Evolutionary conservation across 202 grass and related monocot genomes (phyloP), one percentile per base, ranked within the genome.

Genomic region (Setaria italica): DNA sequence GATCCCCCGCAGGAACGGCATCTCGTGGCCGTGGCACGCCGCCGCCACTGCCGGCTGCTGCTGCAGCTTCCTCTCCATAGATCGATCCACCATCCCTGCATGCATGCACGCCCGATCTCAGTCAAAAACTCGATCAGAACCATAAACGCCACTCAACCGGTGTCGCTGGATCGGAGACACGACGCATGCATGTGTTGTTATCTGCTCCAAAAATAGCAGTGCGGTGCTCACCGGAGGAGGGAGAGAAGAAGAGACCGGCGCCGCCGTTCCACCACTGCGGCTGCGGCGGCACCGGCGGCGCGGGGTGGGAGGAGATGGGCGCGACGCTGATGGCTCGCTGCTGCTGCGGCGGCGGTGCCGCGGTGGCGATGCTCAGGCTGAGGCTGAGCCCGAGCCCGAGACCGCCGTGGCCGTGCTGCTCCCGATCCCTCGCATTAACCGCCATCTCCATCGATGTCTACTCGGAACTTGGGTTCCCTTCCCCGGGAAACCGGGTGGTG

Each of bases 1-100:
- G 78, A 94, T 95, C 71, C 93, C 95, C 6, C 93, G 80, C 66
- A 92, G 88, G 66, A 87, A 67, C 62, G 89, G 86, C 89, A 86
- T 89, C 71, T 86, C 87, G 41, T 80, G 68, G 42, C 41, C 17
- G 85, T 80, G 53, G 78, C 72, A 81, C 72, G 78, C 88, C 29
- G 75, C 4, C 39, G 19, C 8, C 6, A 1, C 66, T 0, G 67
- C 17, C 4, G n/a, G 33, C 7, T 2, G 53, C 48, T 49, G 64
- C 5, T n/a, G 77, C 45, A 12, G 29, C 54, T 49, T 62, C 76
- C 74, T 85, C 45, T 73, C 56, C 7, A 42, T 1, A 83, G 68
- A 83, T 14, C 76, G 87, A 60, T 79, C 88, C 80, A 15, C 88
- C 80, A 21, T 63, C 41, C 69, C 69, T 74, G 87, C 77, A 90